Percentiles rank a stretch among this genome's conserved stretches.
Evolutionary conservation across 2,329 filamentous ascomycete genomes (phyloP).

Genomic region (Aspergillus oerlinghausenensis): DNA sequence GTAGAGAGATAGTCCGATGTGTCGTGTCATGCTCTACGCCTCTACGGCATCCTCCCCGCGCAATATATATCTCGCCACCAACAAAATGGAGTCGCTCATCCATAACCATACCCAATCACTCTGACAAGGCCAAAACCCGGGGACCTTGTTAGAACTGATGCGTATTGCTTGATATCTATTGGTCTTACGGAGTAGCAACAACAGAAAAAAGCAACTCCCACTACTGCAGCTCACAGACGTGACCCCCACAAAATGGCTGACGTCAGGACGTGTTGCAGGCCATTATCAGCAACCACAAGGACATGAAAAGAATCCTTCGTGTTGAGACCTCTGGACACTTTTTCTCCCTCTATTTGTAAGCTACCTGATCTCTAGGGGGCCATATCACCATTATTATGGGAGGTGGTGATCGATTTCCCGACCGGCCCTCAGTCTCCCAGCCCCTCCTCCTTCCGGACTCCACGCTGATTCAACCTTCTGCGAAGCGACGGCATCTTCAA

Average conservation of each 20-base stretch:
- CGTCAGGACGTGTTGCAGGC: neutral
- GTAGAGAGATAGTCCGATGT: too few relatives aligned
- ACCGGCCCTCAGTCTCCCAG: neutral
- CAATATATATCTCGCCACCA: neutral
- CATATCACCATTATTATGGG: neutral
- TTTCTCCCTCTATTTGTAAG: neutral
- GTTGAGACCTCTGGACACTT: too few relatives aligned
- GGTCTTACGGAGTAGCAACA: too few relatives aligned
- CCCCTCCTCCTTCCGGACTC: neutral
- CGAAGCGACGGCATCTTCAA: constrained; percentile 16
- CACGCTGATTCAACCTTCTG: neutral
- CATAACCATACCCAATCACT: neutral
- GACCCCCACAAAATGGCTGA: neutral
- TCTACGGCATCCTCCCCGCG: neutral
- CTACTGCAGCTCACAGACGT: too few relatives aligned
- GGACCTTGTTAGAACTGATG: too few relatives aligned
- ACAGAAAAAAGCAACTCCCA: too few relatives aligned
- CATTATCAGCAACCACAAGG: neutral
- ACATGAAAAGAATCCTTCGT: too few relatives aligned
- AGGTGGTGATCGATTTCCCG: neutral
- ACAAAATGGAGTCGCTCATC: neutral
- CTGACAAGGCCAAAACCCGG: neutral
- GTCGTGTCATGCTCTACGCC: too few relatives aligned
- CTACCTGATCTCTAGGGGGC: neutral
- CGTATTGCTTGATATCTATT: too few relatives aligned